These are phyloP conservation scores for Penicillium sp. DNA, from an alignment of 2,329 filamentous ascomycete species.

Conservation along the genomic window DNA sequence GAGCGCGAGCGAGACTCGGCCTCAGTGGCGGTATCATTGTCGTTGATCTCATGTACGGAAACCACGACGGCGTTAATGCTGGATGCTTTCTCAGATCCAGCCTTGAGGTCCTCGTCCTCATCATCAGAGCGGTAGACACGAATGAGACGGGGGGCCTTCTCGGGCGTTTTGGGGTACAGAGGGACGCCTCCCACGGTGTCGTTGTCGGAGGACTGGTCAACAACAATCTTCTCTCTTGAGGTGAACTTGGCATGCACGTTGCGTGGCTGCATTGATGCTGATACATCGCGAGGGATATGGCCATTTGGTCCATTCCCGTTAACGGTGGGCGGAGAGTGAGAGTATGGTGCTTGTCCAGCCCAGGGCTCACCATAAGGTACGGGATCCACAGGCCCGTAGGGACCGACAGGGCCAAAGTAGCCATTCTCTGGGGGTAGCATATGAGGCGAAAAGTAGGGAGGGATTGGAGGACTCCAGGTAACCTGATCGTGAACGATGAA, in stretches of 20 bases:
- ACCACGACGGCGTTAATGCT: neutral
- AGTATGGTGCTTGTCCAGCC: neutral
- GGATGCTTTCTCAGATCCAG: neutral
- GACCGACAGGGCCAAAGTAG: neutral
- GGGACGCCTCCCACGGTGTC: neutral
- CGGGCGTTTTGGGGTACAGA: conserved; percentile 1
- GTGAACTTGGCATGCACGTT: neutral
- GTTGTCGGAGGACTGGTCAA: neutral
- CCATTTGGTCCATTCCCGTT: neutral
- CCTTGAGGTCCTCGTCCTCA: neutral
- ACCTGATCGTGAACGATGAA: conserved; percentile 18
- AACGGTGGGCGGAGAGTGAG: neutral
- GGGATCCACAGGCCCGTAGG: neutral
- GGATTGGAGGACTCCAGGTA: neutral
- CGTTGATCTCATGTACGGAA: neutral
- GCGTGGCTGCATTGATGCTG: neutral
- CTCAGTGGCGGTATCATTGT: neutral
- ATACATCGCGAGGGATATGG: neutral
- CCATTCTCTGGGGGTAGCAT: neutral
- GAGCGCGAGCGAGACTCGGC: neutral
- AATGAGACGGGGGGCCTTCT: conserved; percentile 13
- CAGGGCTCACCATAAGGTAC: neutral
- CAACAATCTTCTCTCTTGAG: neutral
- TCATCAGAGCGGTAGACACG: conserved; percentile 4
- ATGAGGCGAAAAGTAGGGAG: neutral